Conservation (phyloP, 345 rosid species). For the Gossypium herbaceum region DNA sequence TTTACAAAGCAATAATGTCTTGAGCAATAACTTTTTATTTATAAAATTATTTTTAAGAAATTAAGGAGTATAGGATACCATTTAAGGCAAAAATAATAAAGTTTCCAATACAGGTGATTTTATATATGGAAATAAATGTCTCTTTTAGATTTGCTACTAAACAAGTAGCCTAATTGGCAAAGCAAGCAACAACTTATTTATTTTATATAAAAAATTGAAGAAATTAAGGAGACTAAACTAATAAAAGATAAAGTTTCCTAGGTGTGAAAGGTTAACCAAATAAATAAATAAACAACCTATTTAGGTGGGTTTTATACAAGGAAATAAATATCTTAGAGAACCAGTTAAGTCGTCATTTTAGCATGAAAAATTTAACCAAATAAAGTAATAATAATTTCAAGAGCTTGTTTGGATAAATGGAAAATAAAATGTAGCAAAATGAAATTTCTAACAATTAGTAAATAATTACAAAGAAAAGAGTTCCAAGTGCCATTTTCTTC, state of each 20-base stretch:
- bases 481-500: neutral
- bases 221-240: neutral
- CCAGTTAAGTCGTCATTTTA: neutral
- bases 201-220: neutral
- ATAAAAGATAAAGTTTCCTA: too few relatives aligned
- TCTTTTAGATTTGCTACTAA: neutral
- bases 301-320: neutral
- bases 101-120: neutral
- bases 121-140: neutral
- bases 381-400: neutral
- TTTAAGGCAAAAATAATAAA: neutral
- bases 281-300: too few relatives aligned
- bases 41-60: neutral
- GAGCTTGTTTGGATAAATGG: conserved; percentile 15
- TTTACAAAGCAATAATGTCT: neutral
- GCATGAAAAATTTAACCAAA: neutral
- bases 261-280: too few relatives aligned
- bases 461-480: neutral
- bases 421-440: conserved; percentile 9
- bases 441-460: neutral
- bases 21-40: conserved; percentile 4
- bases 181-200: neutral
- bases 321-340: neutral
- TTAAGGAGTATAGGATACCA: neutral
- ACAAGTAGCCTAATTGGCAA: neutral